Evolutionary conservation across 176 grass and related monocot species (phyloP).

Genomic region (Calamus simplicifolius): DNA sequence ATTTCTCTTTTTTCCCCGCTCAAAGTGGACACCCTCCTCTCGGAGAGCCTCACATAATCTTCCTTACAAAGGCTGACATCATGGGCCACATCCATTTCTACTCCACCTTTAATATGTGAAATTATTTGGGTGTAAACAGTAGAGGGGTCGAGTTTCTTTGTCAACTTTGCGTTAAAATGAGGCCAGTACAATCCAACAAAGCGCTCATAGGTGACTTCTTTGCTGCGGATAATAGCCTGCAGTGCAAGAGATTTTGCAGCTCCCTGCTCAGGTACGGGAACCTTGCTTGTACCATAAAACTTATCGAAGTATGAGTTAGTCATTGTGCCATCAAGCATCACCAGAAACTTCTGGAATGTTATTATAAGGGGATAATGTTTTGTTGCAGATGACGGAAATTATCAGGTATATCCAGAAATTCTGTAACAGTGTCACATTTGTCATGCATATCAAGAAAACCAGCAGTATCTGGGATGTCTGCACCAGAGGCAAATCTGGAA

Average conservation of each 20-base stretch:
- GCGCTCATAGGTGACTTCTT: constrained; percentile 77
- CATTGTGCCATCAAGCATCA: constrained; percentile 88
- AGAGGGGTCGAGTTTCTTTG: constrained; percentile 56
- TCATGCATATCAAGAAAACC: constrained; percentile 53
- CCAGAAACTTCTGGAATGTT: constrained; percentile 67
- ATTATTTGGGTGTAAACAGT: constrained; percentile 90
- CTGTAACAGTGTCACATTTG: constrained; percentile 33
- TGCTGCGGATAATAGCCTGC: constrained; percentile 44
- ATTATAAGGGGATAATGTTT: constrained; percentile 58
- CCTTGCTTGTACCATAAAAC: constrained; percentile 31
- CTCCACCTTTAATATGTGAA: constrained; percentile 74
- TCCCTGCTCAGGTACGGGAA: constrained; percentile 25
- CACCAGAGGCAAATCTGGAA: constrained; percentile 45
- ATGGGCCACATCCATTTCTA: not conserved
- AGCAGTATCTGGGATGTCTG: constrained; percentile 15
- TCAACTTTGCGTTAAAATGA: constrained; percentile 55
- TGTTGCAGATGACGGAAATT: constrained; percentile 30
- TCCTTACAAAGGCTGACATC: constrained; percentile 25
- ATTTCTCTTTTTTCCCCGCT: constrained; percentile 34
- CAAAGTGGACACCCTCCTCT: constrained; percentile 61
- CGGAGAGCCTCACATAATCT: constrained; percentile 54
- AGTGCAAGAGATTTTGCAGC: constrained; percentile 41
- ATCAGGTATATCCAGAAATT: constrained; percentile 63
- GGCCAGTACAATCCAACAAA: constrained; percentile 72
- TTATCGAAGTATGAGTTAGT: constrained; percentile 60